Percentiles rank a stretch among this genome's conserved stretches.
Evolutionary conservation across 2,329 filamentous ascomycete genomes (phyloP).

Genomic region (Neopestalotiopsis sp.): DNA sequence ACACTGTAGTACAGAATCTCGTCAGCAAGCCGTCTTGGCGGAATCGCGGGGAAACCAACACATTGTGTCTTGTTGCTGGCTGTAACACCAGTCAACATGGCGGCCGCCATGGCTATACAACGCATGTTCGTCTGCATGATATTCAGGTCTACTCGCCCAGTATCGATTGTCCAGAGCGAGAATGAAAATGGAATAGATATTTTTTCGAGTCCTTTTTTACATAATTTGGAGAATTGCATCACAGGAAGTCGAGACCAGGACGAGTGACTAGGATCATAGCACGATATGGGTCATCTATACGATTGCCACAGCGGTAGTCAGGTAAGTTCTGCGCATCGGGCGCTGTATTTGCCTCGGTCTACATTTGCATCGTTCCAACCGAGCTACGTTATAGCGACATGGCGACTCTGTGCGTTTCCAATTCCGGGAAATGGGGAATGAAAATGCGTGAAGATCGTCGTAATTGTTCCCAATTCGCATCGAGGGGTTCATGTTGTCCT

Average conservation of each 20-base stretch:
- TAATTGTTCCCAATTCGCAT: background rate
- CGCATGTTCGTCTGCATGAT: background rate
- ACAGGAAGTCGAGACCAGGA: background rate
- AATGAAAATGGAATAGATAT: background rate
- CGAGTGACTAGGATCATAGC: too few species aligned
- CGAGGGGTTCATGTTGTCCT: background rate
- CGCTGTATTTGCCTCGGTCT: background rate
- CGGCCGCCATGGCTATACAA: background rate
- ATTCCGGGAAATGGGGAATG: background rate
- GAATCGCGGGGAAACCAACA: background rate
- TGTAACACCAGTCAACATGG: background rate
- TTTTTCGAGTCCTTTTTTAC: background rate
- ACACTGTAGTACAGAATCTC: background rate
- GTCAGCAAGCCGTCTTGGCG: background rate
- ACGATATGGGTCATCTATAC: background rate
- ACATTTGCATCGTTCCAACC: background rate
- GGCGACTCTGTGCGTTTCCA: too few species aligned
- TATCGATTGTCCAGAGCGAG: too few species aligned
- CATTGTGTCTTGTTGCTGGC: background rate
- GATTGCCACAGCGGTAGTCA: background rate
- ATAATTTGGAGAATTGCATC: background rate
- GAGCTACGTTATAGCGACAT: background rate
- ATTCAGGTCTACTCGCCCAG: background rate
- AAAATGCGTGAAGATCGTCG: background rate
- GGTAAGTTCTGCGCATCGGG: background rate